These are phyloP conservation scores for Tricholoma bakamatsutake DNA, from an alignment of 768 basidiomycete genomes.

Conservation along the genomic window DNA sequence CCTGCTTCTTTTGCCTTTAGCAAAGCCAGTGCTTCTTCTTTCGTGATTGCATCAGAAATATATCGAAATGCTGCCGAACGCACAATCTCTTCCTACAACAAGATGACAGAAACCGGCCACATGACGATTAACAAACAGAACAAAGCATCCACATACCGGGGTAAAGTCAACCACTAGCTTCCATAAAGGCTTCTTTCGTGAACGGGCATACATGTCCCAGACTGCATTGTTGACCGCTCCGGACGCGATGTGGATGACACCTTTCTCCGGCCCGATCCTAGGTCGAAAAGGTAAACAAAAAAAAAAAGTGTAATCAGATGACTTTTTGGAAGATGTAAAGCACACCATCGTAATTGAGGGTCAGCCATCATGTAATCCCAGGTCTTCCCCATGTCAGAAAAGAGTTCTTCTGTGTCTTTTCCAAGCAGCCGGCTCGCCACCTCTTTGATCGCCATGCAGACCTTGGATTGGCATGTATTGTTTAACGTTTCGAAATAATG, in stretches of 20 bases:
- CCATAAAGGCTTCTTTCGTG: constrained; percentile 84
- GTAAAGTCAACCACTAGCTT: constrained; percentile 91
- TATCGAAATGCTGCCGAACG: constrained; percentile 77
- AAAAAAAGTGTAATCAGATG: not conserved
- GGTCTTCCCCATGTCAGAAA: constrained; percentile 85
- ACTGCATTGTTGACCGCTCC: constrained; percentile 88
- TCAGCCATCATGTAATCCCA: constrained; percentile 88
- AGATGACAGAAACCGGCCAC: not conserved
- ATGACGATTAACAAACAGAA: not conserved
- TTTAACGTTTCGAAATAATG: not conserved
- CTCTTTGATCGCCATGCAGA: constrained; percentile 75
- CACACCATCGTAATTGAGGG: constrained; percentile 86
- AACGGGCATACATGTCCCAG: constrained; percentile 89
- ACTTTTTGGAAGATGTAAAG: constrained; percentile 1
- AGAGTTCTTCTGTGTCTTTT: constrained; percentile 75
- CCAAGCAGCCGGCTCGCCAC: constrained; percentile 81
- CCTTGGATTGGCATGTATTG: constrained; percentile 32
- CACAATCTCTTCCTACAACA: constrained; percentile 72
- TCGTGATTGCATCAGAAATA: constrained; percentile 90
- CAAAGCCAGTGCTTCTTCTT: constrained; percentile 81
- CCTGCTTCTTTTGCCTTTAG: constrained; percentile 70
- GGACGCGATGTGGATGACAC: constrained; percentile 87
- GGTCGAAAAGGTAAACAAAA: not conserved
- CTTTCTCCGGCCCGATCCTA: constrained; percentile 93
- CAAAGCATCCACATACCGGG: constrained; percentile 34